Conservation (phyloP, 805 yeast species). For the Cyberlindnera sargentensis region DNA sequence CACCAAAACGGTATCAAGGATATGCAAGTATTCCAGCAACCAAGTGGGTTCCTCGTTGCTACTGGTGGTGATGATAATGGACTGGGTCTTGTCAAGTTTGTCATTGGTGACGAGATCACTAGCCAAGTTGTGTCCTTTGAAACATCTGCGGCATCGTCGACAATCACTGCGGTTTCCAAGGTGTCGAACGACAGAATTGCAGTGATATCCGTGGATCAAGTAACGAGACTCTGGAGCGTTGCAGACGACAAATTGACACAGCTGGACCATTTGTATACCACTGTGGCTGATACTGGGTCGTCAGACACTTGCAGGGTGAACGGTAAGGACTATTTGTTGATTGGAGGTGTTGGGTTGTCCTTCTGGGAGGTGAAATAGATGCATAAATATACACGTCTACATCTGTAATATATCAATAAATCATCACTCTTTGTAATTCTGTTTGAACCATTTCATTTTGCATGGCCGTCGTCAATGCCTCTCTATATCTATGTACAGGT, state of each 20-base stretch:
- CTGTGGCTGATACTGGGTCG: conserved; percentile 89
- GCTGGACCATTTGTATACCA: conserved; percentile 49
- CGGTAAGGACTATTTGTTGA: conserved; percentile 29
- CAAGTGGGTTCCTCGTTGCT: conserved; percentile 29
- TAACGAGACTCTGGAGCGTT: conserved; percentile 56
- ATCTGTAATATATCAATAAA: background rate
- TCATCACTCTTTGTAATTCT: too few species aligned
- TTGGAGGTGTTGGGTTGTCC: conserved; percentile 85
- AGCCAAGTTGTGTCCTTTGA: conserved; percentile 29
- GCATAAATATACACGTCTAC: background rate
- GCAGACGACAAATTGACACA: conserved; percentile 22
- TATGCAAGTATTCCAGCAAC: conserved; percentile 28
- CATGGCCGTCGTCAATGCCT: too few species aligned
- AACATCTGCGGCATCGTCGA: conserved; percentile 72
- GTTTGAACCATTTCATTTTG: too few species aligned
- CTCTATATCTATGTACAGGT: too few species aligned
- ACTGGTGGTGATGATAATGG: conserved; percentile 97
- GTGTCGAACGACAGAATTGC: conserved; percentile 31
- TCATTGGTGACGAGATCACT: conserved; percentile 15
- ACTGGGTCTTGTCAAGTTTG: conserved; percentile 35
- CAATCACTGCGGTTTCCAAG: conserved; percentile 60
- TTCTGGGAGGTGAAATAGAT: conserved; percentile 30
- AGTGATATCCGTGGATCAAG: conserved; percentile 82
- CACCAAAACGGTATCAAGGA: conserved; percentile 87
- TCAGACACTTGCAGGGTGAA: conserved; percentile 34